phyloP scores from a whole-genome alignment of 257 asterid species.

The Scutellaria galericulata region DNA sequence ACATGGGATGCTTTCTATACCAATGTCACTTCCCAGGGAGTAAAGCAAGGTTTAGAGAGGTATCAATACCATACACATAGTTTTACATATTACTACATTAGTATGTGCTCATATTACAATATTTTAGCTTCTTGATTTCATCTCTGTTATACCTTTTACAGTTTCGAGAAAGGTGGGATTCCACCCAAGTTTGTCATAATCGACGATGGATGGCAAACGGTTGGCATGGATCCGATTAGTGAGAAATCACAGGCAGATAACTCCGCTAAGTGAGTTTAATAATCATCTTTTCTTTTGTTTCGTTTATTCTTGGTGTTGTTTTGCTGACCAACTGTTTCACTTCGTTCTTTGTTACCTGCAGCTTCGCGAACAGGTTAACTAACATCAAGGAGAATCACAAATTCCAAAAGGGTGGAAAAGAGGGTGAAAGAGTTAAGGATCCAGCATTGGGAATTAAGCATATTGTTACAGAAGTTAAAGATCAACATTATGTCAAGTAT shows the following conservation, averaged over 20 bases:
- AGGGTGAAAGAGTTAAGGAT: slow-evolving; percentile 69
- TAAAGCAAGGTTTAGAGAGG: slow-evolving; percentile 83
- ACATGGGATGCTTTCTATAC: slow-evolving; percentile 99
- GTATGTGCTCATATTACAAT: not conserved
- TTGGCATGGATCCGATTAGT: slow-evolving; percentile 76
- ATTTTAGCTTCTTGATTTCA: not conserved
- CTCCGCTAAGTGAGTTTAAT: slow-evolving; percentile 72
- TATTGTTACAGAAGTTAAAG: slow-evolving; percentile 67
- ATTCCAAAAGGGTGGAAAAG: slow-evolving; percentile 79
- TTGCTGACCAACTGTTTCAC: not conserved
- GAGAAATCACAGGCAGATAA: slow-evolving; percentile 62
- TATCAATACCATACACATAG: slow-evolving; percentile 14
- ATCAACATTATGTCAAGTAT: slow-evolving; percentile 67
- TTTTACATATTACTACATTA: not conserved
- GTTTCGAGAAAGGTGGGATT: slow-evolving; percentile 83
- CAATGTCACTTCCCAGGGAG: slow-evolving; percentile 83
- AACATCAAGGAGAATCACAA: slow-evolving; percentile 88
- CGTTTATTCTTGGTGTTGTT: not conserved
- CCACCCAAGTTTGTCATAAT: slow-evolving; percentile 81
- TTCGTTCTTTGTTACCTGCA: slow-evolving; percentile 37
- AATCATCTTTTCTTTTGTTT: not conserved
- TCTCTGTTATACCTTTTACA: slow-evolving; percentile 33
- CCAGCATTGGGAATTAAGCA: slow-evolving; percentile 75
- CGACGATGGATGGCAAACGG: slow-evolving; percentile 98
- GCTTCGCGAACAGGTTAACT: slow-evolving; percentile 83